Evolutionary conservation across 2,329 filamentous ascomycete genomes (phyloP).

Genomic region (Hypoxylon sp.): DNA sequence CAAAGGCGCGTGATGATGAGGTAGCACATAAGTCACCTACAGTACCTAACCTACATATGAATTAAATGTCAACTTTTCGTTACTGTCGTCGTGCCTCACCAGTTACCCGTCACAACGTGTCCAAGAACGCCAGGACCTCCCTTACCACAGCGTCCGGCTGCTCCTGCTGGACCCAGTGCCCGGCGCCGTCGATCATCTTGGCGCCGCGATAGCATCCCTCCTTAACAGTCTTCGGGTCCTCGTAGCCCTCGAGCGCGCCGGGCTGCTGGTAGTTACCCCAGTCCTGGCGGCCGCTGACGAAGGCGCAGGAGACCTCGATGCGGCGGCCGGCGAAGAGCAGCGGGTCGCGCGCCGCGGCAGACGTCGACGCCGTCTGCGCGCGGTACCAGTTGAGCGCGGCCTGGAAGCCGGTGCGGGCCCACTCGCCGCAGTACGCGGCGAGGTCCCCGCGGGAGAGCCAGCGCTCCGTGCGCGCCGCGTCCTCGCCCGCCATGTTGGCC

Average conservation of each 20-base stretch:
- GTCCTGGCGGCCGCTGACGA: constrained; percentile 68
- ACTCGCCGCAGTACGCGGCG: constrained; percentile 67
- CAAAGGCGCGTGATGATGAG: too few relatives aligned
- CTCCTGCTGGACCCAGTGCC: constrained; percentile 77
- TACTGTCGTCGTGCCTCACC: not conserved
- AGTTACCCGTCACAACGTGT: constrained; percentile 27
- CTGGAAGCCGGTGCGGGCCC: constrained; percentile 68
- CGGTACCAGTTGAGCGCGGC: constrained; percentile 74
- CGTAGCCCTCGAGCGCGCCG: constrained; percentile 63
- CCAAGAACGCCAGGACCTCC: constrained; percentile 39
- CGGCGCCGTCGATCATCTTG: constrained; percentile 64
- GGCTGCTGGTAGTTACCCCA: constrained; percentile 76
- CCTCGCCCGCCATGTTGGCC: constrained; percentile 61
- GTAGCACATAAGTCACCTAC: too few relatives aligned
- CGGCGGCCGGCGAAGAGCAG: constrained; percentile 66
- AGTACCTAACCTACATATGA: too few relatives aligned
- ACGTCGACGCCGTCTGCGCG: constrained; percentile 59
- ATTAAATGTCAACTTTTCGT: too few relatives aligned
- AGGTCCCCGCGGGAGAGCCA: constrained; percentile 69
- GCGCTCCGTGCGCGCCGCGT: constrained; percentile 49
- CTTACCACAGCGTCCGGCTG: constrained; percentile 59
- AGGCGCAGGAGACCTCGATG: constrained; percentile 67
- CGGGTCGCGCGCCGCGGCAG: constrained; percentile 57
- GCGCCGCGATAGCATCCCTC: constrained; percentile 58
- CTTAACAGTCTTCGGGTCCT: constrained; percentile 59